These are phyloP conservation scores for Pyrenophora tritici-repentis DNA, from an alignment of 2,329 filamentous ascomycete species.

Conservation along the genomic window DNA sequence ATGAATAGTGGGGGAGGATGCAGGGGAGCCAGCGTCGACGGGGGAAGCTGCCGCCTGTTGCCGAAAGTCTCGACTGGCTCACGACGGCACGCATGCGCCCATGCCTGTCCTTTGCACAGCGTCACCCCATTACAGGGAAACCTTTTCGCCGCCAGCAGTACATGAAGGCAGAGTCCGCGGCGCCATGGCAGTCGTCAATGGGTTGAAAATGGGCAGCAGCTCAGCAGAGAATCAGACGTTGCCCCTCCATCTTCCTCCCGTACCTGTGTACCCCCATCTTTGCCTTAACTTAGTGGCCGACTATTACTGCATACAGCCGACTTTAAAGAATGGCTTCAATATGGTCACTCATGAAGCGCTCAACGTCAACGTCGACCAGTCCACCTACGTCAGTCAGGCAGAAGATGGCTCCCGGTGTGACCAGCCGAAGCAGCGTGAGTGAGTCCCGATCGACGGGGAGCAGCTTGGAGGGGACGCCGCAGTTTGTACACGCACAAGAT, in stretches of 20 bases:
- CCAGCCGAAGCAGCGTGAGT: conserved; percentile 20
- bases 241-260: conserved; percentile 20
- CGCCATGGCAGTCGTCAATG: conserved; percentile 14
- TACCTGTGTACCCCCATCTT: conserved; percentile 36
- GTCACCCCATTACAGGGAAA: conserved; percentile 35
- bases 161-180: conserved; percentile 7
- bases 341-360: conserved; percentile 45
- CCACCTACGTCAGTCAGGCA: conserved; percentile 33
- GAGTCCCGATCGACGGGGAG: conserved; percentile 32
- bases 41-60: conserved; percentile 16
- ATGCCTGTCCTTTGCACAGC: conserved; percentile 20
- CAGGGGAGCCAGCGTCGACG: conserved; percentile 15
- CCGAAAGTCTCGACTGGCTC: conserved; percentile 18
- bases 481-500: conserved; percentile 21
- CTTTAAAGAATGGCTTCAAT: conserved; percentile 42
- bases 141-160: conserved; percentile 18
- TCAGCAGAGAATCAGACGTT: conserved; percentile 26
- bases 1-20: conserved; percentile 32
- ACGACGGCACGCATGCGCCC: conserved; percentile 10
- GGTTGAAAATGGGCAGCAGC: conserved; percentile 35
- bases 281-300: conserved; percentile 25
- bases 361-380: conserved; percentile 31
- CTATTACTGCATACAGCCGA: conserved; percentile 6
- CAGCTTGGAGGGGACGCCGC: conserved; percentile 28
- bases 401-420: conserved; percentile 44